phyloP scores from a whole-genome alignment of 2,329 filamentous ascomycete species.

The Cryphonectria carpinicola region DNA sequence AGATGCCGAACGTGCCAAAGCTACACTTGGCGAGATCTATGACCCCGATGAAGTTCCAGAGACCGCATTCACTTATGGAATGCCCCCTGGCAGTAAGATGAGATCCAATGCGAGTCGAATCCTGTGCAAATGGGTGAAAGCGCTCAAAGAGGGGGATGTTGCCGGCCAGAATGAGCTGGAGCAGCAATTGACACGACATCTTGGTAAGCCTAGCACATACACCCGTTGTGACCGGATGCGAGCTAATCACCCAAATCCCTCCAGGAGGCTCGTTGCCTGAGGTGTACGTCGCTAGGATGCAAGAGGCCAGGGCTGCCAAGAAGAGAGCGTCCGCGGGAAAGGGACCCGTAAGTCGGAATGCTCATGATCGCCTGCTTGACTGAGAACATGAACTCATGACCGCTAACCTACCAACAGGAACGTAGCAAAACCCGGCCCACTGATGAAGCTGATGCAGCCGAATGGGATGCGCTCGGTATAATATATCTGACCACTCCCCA shows the following conservation, averaged over 20 bases:
- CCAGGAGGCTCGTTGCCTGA: constrained; percentile 19
- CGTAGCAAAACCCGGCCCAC: constrained; percentile 49
- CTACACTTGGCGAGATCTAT: constrained; percentile 21
- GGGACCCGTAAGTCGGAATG: constrained; percentile 19
- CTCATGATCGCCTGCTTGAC: neutral
- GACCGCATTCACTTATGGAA: constrained; percentile 11
- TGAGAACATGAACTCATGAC: neutral
- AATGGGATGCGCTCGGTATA: constrained; percentile 58
- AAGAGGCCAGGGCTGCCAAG: constrained; percentile 21
- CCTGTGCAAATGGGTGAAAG: constrained; percentile 24
- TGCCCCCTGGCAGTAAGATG: constrained; percentile 7
- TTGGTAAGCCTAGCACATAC: constrained; percentile 11
- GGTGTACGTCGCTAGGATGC: constrained; percentile 18
- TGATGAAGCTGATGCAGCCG: constrained; percentile 51
- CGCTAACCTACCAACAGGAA: constrained; percentile 34
- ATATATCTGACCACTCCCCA: constrained; percentile 51
- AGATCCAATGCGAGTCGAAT: constrained; percentile 14
- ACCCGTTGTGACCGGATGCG: neutral
- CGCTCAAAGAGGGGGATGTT: constrained; percentile 20
- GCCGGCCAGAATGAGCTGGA: constrained; percentile 22
- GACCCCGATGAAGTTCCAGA: constrained; percentile 22
- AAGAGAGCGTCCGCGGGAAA: constrained; percentile 24
- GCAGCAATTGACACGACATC: constrained; percentile 22
- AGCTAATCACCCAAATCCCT: neutral
- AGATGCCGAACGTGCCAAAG: constrained; percentile 8